Evolutionary conservation across 2,329 filamentous ascomycete species (phyloP).

Genomic region (Xylaria sp.): DNA sequence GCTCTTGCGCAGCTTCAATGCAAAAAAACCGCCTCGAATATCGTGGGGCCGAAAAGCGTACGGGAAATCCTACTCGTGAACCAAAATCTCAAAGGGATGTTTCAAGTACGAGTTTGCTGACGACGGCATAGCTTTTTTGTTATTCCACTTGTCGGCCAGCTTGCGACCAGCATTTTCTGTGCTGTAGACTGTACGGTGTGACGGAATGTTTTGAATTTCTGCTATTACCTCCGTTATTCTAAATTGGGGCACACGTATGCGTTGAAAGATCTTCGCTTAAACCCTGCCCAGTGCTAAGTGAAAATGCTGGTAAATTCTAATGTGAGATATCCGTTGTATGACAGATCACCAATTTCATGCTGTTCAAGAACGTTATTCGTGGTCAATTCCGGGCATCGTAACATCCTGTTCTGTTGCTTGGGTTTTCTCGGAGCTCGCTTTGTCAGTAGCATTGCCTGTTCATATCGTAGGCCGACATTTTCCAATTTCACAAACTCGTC

Average conservation of each 20-base stretch:
- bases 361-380: background rate
- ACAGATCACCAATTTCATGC: background rate
- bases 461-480: background rate
- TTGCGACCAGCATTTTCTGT: conserved; percentile 1
- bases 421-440: background rate
- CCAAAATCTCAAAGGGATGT: background rate
- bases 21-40: conserved; percentile 7
- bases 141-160: background rate
- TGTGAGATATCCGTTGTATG: background rate
- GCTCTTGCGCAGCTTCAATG: conserved; percentile 14
- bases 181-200: background rate
- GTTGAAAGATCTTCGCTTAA: background rate
- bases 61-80: background rate
- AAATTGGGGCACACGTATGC: background rate
- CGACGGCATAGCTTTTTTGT: background rate
- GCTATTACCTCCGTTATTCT: background rate
- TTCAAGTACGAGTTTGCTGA: conserved; percentile 21
- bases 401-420: background rate
- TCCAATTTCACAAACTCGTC: background rate
- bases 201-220: background rate
- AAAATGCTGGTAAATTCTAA: background rate
- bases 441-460: background rate
- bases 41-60: background rate
- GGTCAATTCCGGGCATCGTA: background rate
- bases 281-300: background rate